Base-by-base conservation (phyloP, 257 asterid genomes). In the Ilex asprella region DNA sequence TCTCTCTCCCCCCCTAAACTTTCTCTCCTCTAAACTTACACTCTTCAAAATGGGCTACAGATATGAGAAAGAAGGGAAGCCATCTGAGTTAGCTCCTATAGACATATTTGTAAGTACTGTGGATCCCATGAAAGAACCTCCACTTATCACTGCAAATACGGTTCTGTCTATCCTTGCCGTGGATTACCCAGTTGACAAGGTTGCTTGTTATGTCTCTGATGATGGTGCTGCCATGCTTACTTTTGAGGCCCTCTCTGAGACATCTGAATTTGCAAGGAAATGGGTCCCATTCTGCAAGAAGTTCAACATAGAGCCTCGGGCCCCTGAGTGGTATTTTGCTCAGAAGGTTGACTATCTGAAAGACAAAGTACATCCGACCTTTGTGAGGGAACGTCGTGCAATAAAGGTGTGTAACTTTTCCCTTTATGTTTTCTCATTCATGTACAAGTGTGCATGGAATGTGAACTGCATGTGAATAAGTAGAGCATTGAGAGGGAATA, bases 201-300 rank as follows among this genome's bases (percentile, higher is more conserved):
- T 87, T 52, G 87, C 94, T 1, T 91, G 97, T 76, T 91, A 87
- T 64, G 96, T 91, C 50, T 87, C 96, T 30, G 97, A 91, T 14
- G 97, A 91, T 78, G 95, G 97, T 67, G 93, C 96, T 27, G 89
- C 96, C 10, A 88, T 91, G 96, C 86, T 91, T 39, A 84, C 96
- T 39, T 91, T 87, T n/a, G 97, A 91, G 75, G 87, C 95, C 46
- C 86, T 91, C 32, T 84, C 97, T 0, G 96, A 87, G 84, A 86
- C 97, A 10, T 82, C 95, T 1, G 95, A 88, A 77, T 87, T 87
- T 62, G 93, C 96, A 31, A 78, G 86, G 72, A 87, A 82, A 58
- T 91, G 97, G 97, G 95, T 91, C 41, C 97, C 97, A 2, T 91
- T 91, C 70, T 87, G 96, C 81, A 87, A 88, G 86, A 91, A 78